Conservation (phyloP, 2,329 filamentous ascomycete species). For the Graphilbum sp. region DNA sequence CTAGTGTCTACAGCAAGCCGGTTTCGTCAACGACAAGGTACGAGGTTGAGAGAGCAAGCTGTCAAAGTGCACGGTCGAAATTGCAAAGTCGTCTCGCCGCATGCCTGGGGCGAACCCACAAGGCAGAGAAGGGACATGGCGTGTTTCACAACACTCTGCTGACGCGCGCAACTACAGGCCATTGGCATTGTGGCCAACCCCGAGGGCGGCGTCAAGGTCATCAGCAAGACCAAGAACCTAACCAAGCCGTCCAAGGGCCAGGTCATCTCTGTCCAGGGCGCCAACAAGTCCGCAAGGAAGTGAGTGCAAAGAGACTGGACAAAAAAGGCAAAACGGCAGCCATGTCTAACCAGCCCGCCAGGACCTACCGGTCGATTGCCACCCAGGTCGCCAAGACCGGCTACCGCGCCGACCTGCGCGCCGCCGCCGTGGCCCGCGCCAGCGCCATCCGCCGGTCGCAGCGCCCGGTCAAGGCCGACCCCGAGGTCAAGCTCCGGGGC, state of each 20-base stretch:
- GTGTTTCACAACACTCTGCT: neutral
- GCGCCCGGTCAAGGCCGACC: slow-evolving; percentile 58
- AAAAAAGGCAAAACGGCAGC: neutral
- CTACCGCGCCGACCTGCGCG: slow-evolving; percentile 70
- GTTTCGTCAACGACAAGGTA: slow-evolving; percentile 91
- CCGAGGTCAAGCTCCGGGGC: slow-evolving; percentile 62
- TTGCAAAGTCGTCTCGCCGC: too few relatives aligned
- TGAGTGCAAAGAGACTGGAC: slow-evolving; percentile 29
- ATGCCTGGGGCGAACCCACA: too few relatives aligned
- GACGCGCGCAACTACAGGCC: slow-evolving; percentile 35
- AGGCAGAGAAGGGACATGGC: neutral
- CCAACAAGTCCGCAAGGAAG: slow-evolving; percentile 62
- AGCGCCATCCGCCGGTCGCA: slow-evolving; percentile 71
- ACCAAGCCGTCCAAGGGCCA: slow-evolving; percentile 57
- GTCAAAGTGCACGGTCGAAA: too few relatives aligned
- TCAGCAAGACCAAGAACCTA: slow-evolving; percentile 63
- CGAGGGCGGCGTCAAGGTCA: slow-evolving; percentile 65
- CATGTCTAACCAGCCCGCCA: slow-evolving; percentile 18
- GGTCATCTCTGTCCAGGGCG: slow-evolving; percentile 51
- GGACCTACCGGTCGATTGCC: slow-evolving; percentile 81
- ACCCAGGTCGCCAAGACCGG: slow-evolving; percentile 64
- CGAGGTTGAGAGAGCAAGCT: too few relatives aligned
- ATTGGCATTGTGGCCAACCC: slow-evolving; percentile 61
- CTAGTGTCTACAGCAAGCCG: slow-evolving; percentile 57
- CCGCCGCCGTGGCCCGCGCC: slow-evolving; percentile 68